Percentiles rank a stretch among this genome's conserved stretches.
Conservation (phyloP, 2,329 filamentous ascomycete species). For the Epichloe hybrida region DNA sequence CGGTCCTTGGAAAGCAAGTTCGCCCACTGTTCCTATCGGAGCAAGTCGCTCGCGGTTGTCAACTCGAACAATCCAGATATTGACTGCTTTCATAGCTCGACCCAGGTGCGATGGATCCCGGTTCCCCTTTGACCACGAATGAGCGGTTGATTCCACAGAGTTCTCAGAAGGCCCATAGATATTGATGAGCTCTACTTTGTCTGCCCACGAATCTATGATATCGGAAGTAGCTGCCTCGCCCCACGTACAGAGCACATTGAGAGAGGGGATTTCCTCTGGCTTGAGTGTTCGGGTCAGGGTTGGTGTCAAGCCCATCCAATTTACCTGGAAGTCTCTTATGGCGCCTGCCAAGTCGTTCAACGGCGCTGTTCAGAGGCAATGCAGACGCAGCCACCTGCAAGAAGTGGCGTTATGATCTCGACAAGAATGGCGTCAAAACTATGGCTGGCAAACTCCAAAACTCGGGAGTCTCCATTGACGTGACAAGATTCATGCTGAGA, state of each 20-base stretch:
- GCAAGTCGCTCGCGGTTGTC: slow-evolving; percentile 15
- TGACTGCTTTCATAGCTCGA: too few relatives aligned
- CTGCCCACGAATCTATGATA: neutral
- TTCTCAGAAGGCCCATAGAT: neutral
- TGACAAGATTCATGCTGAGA: neutral
- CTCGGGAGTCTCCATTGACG: neutral
- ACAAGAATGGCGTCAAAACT: slow-evolving; percentile 2
- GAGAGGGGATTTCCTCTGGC: neutral
- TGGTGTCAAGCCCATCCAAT: neutral
- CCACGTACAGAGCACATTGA: neutral
- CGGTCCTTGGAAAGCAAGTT: neutral
- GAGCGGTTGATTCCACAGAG: slow-evolving; percentile 23
- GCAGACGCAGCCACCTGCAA: slow-evolving; percentile 3
- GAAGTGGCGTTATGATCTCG: neutral
- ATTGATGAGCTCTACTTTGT: neutral
- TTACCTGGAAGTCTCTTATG: neutral
- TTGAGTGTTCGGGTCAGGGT: neutral
- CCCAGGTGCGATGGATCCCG: too few relatives aligned
- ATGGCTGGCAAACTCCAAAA: slow-evolving; percentile 2
- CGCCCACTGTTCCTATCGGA: slow-evolving; percentile 17
- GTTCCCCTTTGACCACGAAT: too few relatives aligned
- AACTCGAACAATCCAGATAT: too few relatives aligned
- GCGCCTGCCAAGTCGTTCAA: neutral
- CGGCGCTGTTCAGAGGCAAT: slow-evolving; percentile 2
- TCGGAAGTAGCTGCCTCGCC: neutral